A percentile compares a stretch with the other conserved stretches of the same genome.
Conservation (phyloP, 2,329 filamentous ascomycete species). For the Microcyclosporella mali region DNA sequence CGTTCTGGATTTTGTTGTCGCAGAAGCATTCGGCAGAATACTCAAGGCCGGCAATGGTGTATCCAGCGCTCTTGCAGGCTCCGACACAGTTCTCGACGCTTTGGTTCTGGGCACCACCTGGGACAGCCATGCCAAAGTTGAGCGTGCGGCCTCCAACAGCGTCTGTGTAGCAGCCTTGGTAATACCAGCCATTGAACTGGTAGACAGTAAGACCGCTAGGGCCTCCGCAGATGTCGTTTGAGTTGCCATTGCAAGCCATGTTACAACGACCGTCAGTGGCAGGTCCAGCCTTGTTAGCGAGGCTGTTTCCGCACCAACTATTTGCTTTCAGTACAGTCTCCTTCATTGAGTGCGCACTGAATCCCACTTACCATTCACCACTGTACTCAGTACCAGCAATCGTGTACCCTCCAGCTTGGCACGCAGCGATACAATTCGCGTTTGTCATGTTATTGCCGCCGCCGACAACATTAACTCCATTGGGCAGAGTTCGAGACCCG, state of each 20-base stretch:
- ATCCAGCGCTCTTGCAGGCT: conserved; percentile 26
- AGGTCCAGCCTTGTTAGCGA: conserved; percentile 17
- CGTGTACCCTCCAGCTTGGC: conserved; percentile 11
- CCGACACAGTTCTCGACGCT: conserved; percentile 24
- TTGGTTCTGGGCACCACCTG: conserved; percentile 17
- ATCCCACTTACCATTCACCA: conserved; percentile 4
- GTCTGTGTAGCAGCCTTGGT: conserved; percentile 23
- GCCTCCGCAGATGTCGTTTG: conserved; percentile 24
- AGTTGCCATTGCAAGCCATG: conserved; percentile 26
- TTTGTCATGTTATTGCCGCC: conserved; percentile 19
- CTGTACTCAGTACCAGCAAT: conserved; percentile 23
- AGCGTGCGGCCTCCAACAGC: conserved; percentile 15
- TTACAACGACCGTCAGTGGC: conserved; percentile 21
- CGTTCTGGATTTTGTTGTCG: conserved; percentile 24
- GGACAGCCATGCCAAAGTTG: conserved; percentile 16
- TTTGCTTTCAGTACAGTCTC: background rate
- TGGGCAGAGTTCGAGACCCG: conserved; percentile 14
- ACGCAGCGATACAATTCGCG: conserved; percentile 16
- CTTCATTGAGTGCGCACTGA: background rate
- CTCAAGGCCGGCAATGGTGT: conserved; percentile 30
- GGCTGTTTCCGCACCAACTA: conserved; percentile 20
- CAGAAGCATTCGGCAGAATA: conserved; percentile 30
- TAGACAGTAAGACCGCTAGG: conserved; percentile 20
- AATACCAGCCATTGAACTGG: conserved; percentile 23
- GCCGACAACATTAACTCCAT: conserved; percentile 11